phyloP scores from a whole-genome alignment of 2,329 filamentous ascomycete species.

The Mollisia scopiformis region DNA sequence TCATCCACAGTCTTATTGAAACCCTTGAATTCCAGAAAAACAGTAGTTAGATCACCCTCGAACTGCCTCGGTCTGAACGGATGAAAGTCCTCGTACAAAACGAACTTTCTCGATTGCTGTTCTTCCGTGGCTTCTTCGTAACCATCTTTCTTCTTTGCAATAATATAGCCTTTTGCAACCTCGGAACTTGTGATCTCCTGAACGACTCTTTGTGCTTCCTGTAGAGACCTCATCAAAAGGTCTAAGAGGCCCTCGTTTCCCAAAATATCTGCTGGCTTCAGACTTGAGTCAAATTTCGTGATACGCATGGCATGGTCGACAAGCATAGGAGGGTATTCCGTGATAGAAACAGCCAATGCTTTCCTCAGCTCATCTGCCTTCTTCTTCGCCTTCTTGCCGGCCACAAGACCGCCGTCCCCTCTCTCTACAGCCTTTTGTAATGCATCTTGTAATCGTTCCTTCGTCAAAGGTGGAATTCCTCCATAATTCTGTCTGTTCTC shows the following conservation, averaged over 20 bases:
- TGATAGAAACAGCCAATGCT: constrained; percentile 80
- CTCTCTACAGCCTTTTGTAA: constrained; percentile 68
- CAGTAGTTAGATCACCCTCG: constrained; percentile 63
- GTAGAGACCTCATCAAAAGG: constrained; percentile 67
- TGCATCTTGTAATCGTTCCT: constrained; percentile 70
- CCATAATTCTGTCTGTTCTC: constrained; percentile 82
- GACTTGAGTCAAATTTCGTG: constrained; percentile 68
- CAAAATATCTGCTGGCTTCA: constrained; percentile 71
- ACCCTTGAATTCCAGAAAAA: constrained; percentile 75
- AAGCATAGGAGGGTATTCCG: constrained; percentile 84
- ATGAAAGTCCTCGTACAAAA: constrained; percentile 94
- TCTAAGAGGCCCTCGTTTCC: constrained; percentile 66
- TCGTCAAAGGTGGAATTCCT: constrained; percentile 75
- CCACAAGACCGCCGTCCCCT: constrained; percentile 52
- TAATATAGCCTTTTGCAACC: constrained; percentile 80
- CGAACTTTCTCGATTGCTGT: constrained; percentile 40
- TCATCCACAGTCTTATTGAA: constrained; percentile 96
- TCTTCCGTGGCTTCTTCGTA: constrained; percentile 37
- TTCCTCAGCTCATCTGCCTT: constrained; percentile 80
- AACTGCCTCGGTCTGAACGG: constrained; percentile 87
- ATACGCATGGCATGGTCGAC: constrained; percentile 82
- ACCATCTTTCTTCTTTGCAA: constrained; percentile 65
- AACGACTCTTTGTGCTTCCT: constrained; percentile 71
- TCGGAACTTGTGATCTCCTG: constrained; percentile 68
- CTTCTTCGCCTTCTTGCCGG: constrained; percentile 69